A percentile compares a stretch with the other conserved stretches of the same genome.
Conservation (phyloP, 1,284 basidiomycete genomes). For the Apiotrichum siamense region DNA sequence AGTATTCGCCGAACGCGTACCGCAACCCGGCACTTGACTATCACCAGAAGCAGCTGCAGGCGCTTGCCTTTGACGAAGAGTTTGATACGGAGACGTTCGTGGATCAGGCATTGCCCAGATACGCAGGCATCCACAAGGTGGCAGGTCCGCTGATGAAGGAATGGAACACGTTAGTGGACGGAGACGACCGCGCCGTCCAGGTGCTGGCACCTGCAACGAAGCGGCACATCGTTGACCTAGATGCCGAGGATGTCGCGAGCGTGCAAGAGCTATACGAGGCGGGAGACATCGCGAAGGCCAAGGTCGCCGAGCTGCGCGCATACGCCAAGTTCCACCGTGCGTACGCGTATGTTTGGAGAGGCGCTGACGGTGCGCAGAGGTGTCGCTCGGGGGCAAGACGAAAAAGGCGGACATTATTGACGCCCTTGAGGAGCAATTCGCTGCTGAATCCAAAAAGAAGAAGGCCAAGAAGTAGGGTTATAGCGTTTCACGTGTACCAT, state of each 20-base stretch:
- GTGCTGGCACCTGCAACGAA: conserved; percentile 21
- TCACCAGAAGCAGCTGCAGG: conserved; percentile 84
- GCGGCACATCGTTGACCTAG: conserved; percentile 36
- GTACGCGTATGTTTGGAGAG: neutral
- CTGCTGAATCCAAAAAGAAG: conserved; percentile 5
- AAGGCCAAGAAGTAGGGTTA: conserved; percentile 11
- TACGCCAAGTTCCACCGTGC: conserved; percentile 35
- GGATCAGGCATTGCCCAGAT: conserved; percentile 73
- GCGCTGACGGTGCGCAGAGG: conserved; percentile 21
- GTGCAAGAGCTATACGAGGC: conserved; percentile 59
- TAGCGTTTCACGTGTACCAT: neutral
- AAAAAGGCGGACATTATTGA: conserved; percentile 42
- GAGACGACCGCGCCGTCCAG: conserved; percentile 57
- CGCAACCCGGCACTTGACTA: conserved; percentile 81
- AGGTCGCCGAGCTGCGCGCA: conserved; percentile 68
- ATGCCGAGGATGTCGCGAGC: conserved; percentile 60
- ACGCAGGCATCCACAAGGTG: conserved; percentile 72
- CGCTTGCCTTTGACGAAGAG: conserved; percentile 82
- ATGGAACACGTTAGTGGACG: conserved; percentile 65
- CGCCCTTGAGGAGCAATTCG: conserved; percentile 22
- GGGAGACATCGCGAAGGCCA: conserved; percentile 62
- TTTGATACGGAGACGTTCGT: conserved; percentile 67
- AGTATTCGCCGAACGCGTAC: conserved; percentile 80
- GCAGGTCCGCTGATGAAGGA: conserved; percentile 66
- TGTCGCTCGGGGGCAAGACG: conserved; percentile 25